Percentiles rank a stretch among this genome's conserved stretches.
phyloP scores from a whole-genome alignment of 1,284 basidiomycete species.

The Moesziomyces sp. region DNA sequence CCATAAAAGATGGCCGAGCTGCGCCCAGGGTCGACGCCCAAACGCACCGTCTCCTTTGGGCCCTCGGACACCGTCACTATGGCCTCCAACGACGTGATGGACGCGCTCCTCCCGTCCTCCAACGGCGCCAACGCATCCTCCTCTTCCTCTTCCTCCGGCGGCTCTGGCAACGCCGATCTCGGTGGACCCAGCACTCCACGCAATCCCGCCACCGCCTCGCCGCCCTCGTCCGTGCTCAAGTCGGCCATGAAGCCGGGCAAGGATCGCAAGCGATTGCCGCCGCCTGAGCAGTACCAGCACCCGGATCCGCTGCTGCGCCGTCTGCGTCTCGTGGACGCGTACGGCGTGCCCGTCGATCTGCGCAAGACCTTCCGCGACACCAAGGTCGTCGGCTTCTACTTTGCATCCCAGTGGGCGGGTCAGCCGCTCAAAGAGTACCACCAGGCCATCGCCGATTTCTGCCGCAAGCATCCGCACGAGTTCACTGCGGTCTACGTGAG shows the following conservation, averaged over 20 bases:
- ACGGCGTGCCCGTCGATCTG: slow-evolving; percentile 63
- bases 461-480: slow-evolving; percentile 61
- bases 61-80: slow-evolving; percentile 45
- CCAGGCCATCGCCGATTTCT: slow-evolving; percentile 59
- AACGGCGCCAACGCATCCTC: slow-evolving; percentile 13
- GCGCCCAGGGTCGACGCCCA: slow-evolving; percentile 42
- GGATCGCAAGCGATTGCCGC: slow-evolving; percentile 57
- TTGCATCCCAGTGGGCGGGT: slow-evolving; percentile 65
- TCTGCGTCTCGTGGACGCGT: slow-evolving; percentile 63
- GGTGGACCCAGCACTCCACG: slow-evolving; percentile 27
- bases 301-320: slow-evolving; percentile 67
- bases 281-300: slow-evolving; percentile 64
- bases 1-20: slow-evolving; percentile 31
- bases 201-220: slow-evolving; percentile 14
- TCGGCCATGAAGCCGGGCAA: slow-evolving; percentile 64
- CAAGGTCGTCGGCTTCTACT: slow-evolving; percentile 68
- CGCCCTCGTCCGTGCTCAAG: slow-evolving; percentile 48
- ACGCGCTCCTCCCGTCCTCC: slow-evolving; percentile 2
- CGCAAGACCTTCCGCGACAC: slow-evolving; percentile 61
- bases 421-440: slow-evolving; percentile 56
- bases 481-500: slow-evolving; percentile 68
- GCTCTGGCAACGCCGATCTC: slow-evolving; percentile 1
- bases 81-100: not conserved
- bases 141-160: slow-evolving; percentile 1
- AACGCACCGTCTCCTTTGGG: slow-evolving; percentile 53